Conservation (phyloP, 495 filamentous ascomycete genomes). For the Hypomontagnella submonticulosa region DNA sequence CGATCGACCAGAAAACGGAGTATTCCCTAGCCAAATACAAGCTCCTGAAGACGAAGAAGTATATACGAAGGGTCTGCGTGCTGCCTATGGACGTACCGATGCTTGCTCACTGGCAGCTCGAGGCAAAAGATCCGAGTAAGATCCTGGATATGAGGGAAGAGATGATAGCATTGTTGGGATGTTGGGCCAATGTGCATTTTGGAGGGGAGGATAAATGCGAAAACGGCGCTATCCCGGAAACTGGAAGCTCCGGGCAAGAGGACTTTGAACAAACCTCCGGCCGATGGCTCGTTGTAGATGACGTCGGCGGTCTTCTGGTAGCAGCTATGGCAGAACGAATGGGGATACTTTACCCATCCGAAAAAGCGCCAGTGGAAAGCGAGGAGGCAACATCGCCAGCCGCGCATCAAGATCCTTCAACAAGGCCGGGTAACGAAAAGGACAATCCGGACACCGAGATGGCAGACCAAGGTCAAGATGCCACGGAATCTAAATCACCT, state of each 20-base stretch:
- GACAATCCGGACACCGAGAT: neutral
- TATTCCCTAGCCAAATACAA: slow-evolving; percentile 97
- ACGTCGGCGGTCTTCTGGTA: slow-evolving; percentile 85
- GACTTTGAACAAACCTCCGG: slow-evolving; percentile 34
- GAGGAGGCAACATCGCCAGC: slow-evolving; percentile 36
- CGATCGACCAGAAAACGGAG: slow-evolving; percentile 90
- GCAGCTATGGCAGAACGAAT: slow-evolving; percentile 92
- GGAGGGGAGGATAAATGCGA: slow-evolving; percentile 53
- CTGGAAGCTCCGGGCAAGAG: slow-evolving; percentile 5
- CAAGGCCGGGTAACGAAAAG: neutral
- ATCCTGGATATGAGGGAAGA: slow-evolving; percentile 93
- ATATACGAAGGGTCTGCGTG: slow-evolving; percentile 84
- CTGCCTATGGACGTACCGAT: slow-evolving; percentile 81
- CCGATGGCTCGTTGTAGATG: slow-evolving; percentile 88
- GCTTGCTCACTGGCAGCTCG: slow-evolving; percentile 76
- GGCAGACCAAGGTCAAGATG: slow-evolving; percentile 13
- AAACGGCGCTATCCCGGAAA: slow-evolving; percentile 41
- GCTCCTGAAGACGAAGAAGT: slow-evolving; percentile 92
- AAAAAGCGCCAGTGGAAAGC: slow-evolving; percentile 52
- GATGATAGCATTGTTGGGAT: slow-evolving; percentile 72
- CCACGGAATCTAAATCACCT: slow-evolving; percentile 12
- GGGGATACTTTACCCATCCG: slow-evolving; percentile 74
- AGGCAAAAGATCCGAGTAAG: slow-evolving; percentile 78
- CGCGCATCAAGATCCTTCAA: slow-evolving; percentile 1
- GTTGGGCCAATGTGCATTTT: slow-evolving; percentile 65